A percentile compares a stretch with the other conserved stretches of the same genome.
Conservation (phyloP, 2,329 filamentous ascomycete genomes). For the Gyromitra esculenta region DNA sequence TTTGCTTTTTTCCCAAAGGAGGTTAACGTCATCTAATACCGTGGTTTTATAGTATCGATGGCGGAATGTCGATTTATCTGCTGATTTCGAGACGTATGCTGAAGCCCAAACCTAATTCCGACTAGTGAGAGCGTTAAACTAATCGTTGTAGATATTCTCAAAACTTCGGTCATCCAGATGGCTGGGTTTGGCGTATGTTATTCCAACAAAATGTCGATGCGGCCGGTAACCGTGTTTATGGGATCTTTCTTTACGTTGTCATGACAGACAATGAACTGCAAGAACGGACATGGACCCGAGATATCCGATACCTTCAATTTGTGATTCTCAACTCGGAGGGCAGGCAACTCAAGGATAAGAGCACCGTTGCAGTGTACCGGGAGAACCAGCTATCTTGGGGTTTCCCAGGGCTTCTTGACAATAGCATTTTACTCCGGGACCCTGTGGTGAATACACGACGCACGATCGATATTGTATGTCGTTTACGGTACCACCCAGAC, state of each 20-base stretch:
- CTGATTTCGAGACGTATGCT: conserved; percentile 56
- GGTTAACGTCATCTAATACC: conserved; percentile 5
- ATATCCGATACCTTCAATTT: conserved; percentile 55
- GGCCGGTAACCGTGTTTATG: conserved; percentile 55
- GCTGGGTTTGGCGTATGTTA: conserved; percentile 56
- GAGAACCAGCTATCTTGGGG: conserved; percentile 56
- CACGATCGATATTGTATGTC: conserved; percentile 55
- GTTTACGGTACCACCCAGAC: conserved; percentile 54
- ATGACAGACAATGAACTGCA: conserved; percentile 56
- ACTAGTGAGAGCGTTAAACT: conserved; percentile 24
- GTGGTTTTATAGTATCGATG: conserved; percentile 53
- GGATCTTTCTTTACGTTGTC: conserved; percentile 56
- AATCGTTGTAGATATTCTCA: conserved; percentile 53
- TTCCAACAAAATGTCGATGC: conserved; percentile 56
- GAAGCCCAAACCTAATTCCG: conserved; percentile 5
- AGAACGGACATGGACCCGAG: conserved; percentile 56
- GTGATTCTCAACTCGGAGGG: conserved; percentile 56
- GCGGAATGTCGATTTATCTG: conserved; percentile 56
- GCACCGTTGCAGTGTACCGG: conserved; percentile 54
- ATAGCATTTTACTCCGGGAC: conserved; percentile 55
- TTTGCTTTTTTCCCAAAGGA: conserved; percentile 6
- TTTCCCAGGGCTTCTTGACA: conserved; percentile 55
- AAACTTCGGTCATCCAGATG: conserved; percentile 56
- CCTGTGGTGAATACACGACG: conserved; percentile 54
- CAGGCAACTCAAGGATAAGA: conserved; percentile 55